Evolutionary conservation across 495 filamentous ascomycete species (phyloP).

Genomic region (Pseudevernia furfuracea): DNA sequence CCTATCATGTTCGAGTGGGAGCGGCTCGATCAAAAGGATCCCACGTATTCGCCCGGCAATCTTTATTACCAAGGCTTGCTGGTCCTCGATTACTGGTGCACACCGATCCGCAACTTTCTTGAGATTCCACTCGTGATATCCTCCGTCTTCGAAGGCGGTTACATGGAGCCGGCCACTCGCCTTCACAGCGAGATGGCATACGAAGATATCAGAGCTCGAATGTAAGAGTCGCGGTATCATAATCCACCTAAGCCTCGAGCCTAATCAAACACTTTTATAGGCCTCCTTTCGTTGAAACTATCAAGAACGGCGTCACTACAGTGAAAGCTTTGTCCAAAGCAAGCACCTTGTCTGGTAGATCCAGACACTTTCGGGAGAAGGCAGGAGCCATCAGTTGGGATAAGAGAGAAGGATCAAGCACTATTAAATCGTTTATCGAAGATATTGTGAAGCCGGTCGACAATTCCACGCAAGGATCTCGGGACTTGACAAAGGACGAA

Average conservation of each 20-base stretch:
- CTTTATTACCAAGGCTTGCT: background rate
- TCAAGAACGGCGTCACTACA: background rate
- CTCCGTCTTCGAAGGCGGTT: conserved; percentile 9
- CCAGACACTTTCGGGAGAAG: background rate
- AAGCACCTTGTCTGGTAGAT: background rate
- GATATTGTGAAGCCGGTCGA: background rate
- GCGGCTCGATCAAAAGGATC: background rate
- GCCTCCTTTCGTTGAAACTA: background rate
- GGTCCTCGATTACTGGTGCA: conserved; percentile 9
- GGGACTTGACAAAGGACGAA: background rate
- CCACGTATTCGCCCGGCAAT: background rate
- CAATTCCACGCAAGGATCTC: conserved; percentile 5
- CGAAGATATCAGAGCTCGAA: conserved; percentile 1
- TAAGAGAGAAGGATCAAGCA: background rate
- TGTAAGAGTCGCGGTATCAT: background rate
- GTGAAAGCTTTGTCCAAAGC: background rate
- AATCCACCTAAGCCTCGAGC: background rate
- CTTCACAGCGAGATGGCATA: background rate
- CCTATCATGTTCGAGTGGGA: conserved; percentile 13
- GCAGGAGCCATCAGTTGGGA: conserved; percentile 1
- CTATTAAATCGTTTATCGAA: background rate
- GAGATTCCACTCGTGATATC: conserved; percentile 8
- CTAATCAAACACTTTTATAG: background rate
- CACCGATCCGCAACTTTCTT: background rate
- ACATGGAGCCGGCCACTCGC: conserved; percentile 8